These are phyloP conservation scores for Lepidium sativum DNA, from an alignment of 345 rosid genomes.

Conservation along the genomic window DNA sequence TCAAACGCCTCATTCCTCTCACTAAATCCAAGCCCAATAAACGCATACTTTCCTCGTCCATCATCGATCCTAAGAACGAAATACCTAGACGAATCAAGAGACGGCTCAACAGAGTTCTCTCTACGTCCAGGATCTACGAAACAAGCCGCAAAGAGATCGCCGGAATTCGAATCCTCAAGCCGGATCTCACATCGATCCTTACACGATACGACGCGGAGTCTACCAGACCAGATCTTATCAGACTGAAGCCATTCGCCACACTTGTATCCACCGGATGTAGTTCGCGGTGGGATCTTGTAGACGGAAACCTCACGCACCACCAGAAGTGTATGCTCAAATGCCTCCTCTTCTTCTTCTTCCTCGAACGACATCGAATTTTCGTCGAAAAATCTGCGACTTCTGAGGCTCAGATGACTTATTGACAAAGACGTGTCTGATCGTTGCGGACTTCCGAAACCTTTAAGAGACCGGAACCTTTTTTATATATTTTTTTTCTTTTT, in stretches of 20 bases:
- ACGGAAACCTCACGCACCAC: conserved; percentile 91
- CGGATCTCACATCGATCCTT: conserved; percentile 98
- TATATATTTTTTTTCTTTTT: neutral
- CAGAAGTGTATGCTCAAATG: conserved; percentile 86
- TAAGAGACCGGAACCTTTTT: neutral
- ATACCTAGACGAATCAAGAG: conserved; percentile 91
- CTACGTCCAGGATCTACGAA: conserved; percentile 80
- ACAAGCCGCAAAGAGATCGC: conserved; percentile 91
- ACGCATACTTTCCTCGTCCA: conserved; percentile 90
- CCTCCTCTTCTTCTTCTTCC: conserved; percentile 84
- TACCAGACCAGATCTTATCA: conserved; percentile 98
- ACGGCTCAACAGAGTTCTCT: conserved; percentile 84
- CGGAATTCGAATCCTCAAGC: conserved; percentile 84
- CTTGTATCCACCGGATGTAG: conserved; percentile 94
- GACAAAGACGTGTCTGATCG: conserved; percentile 26
- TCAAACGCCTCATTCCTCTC: conserved; percentile 98
- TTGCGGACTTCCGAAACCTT: conserved; percentile 17
- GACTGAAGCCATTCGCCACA: conserved; percentile 99
- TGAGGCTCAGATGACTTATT: neutral
- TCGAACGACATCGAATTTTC: conserved; percentile 60
- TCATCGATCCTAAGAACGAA: conserved; percentile 96
- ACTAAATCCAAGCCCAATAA: conserved; percentile 81
- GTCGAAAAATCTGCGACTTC: neutral
- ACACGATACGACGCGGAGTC: conserved; percentile 93
- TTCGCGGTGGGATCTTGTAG: conserved; percentile 89